Conservation (phyloP, 163 green algal species). For the Volvox carteri region DNA sequence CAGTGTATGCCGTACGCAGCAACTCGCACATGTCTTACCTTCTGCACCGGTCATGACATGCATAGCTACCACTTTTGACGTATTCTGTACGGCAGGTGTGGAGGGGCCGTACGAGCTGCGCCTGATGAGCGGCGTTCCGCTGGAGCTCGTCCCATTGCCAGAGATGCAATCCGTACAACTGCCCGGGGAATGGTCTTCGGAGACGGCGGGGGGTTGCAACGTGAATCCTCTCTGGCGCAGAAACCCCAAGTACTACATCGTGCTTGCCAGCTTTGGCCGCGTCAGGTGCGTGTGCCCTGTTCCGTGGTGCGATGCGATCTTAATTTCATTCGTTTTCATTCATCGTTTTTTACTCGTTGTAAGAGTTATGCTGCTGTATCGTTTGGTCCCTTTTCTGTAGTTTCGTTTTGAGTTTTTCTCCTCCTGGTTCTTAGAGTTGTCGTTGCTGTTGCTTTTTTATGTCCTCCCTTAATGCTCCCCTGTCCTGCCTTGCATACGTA, state of each 20-base stretch:
- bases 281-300: conserved; percentile 54
- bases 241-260: conserved; percentile 71
- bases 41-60: no score
- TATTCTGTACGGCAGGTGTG: conserved; percentile 10
- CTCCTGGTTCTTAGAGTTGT: no score
- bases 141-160: conserved; percentile 66
- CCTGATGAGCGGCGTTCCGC: conserved; percentile 63
- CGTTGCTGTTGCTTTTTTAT: no score
- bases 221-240: conserved; percentile 68
- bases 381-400: no score
- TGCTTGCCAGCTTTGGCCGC: conserved; percentile 24
- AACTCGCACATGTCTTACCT: background rate
- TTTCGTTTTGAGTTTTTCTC: no score
- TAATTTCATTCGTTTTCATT: no score
- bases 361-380: no score
- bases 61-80: no score
- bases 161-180: conserved; percentile 53
- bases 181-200: conserved; percentile 48
- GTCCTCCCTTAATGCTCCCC: no score
- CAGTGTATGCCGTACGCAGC: background rate
- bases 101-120: conserved; percentile 75
- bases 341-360: no score
- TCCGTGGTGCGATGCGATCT: no score
- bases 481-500: no score
- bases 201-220: conserved; percentile 67